Evolutionary conservation across 805 yeast species (phyloP), one percentile per base, ranked within the genome.

Genomic region (Spathaspora passalidarum): DNA sequence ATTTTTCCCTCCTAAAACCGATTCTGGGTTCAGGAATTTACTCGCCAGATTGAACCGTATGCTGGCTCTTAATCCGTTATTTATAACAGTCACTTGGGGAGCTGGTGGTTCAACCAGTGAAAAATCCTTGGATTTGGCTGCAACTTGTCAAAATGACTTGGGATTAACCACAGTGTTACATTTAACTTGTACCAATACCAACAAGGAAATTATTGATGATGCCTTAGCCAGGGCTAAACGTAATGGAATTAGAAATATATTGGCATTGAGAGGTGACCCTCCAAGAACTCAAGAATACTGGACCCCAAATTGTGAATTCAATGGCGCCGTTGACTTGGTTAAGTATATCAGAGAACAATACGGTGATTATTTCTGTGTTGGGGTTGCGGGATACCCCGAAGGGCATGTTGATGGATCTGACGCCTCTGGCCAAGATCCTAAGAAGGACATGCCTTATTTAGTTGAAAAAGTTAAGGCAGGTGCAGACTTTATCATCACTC

Each of bases 331-430:
- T 1, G 99, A 94, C 62, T 76, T 94, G 49, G 96, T 94, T 9
- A 77, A 69, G 53, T 91, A 92, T 62, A 91, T 94, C 54, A 81
- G 79, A 54, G 53, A 73, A 44, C 63, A 80, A 40, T 74, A 91
- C 60, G 94, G 88, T 2, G 87, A 87, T 59, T 85, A 82, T 55
- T 92, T 92, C 67, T 87, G 96, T 60, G 74, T 92, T 45, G 99
- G 99, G 49, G 99, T 92, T 13, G 99, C 99, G 1, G 97, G 95
- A 1, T 92, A 92, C 63, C 97, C 99, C 7, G 99, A 92, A 62
- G 99, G 99, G 16, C 97, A 92, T 66, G 90, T 88, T 29, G 96
- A 91, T 55, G 92, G 95, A 11, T 76, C 89, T 1, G 88, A 84
- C 54, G 75, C 68, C 39, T 65, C 80, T 7, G 75, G 73, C 29